phyloP scores from a whole-genome alignment of 2,329 filamentous ascomycete species.

The Penicillium sp. region DNA sequence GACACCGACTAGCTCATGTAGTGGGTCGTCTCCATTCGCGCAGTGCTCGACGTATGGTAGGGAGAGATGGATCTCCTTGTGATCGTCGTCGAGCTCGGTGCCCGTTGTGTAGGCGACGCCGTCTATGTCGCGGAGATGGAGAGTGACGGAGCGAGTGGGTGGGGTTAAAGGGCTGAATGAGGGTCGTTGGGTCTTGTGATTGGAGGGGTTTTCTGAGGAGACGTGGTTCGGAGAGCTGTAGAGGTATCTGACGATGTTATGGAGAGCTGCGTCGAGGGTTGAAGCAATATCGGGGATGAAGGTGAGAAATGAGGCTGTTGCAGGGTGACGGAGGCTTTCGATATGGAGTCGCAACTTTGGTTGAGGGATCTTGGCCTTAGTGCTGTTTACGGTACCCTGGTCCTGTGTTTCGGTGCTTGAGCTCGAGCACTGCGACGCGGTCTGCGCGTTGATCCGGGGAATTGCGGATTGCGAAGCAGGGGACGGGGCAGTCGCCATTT shows the following conservation, averaged over 20 bases:
- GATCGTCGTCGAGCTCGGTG: conserved; percentile 70
- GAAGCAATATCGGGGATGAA: conserved; percentile 57
- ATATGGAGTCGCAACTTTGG: conserved; percentile 37
- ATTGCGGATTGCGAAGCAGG: conserved; percentile 14
- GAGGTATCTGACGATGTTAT: conserved; percentile 65
- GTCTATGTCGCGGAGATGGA: conserved; percentile 71
- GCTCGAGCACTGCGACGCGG: not conserved
- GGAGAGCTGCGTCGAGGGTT: conserved; percentile 60
- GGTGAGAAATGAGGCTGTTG: conserved; percentile 57
- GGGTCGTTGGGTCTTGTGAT: conserved; percentile 8
- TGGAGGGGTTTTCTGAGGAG: conserved; percentile 2
- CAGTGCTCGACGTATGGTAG: conserved; percentile 62
- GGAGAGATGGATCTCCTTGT: conserved; percentile 91
- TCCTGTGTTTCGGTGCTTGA: not conserved
- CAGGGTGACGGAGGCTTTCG: conserved; percentile 30
- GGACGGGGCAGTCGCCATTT: conserved; percentile 13
- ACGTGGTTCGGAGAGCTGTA: conserved; percentile 48
- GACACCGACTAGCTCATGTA: conserved; percentile 71
- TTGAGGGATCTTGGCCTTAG: conserved; percentile 13
- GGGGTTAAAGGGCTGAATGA: conserved; percentile 43
- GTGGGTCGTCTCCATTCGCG: conserved; percentile 21
- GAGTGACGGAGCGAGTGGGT: conserved; percentile 76
- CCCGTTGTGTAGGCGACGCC: conserved; percentile 90
- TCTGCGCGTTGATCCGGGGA: conserved; percentile 6
- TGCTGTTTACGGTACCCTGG: conserved; percentile 5